These are phyloP conservation scores for Epichloe festucae DNA, from an alignment of 2,329 filamentous ascomycete genomes.

Conservation along the genomic window DNA sequence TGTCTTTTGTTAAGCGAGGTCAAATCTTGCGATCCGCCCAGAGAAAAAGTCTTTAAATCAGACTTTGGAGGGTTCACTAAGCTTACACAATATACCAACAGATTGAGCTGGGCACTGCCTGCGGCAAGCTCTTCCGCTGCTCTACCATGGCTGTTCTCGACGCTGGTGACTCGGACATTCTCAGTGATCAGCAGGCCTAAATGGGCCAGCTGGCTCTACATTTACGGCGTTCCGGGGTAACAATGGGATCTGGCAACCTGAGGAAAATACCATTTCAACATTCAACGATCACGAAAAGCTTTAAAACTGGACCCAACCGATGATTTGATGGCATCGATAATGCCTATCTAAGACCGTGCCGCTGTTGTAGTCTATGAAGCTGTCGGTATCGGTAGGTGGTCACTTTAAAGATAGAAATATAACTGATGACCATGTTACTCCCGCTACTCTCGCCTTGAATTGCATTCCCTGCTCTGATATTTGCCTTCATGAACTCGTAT, in stretches of 20 bases:
- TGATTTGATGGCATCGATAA: conserved; percentile 4
- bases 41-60: conserved; percentile 74
- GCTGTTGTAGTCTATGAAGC: background rate
- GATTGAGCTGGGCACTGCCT: conserved; percentile 97
- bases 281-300: conserved; percentile 16
- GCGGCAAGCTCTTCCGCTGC: conserved; percentile 98
- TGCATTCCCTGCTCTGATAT: background rate
- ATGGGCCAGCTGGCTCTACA: conserved; percentile 11
- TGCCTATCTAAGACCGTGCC: conserved; percentile 13
- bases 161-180: conserved; percentile 96
- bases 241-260: conserved; percentile 19
- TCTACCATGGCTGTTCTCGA: conserved; percentile 95
- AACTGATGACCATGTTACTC: conserved; percentile 9
- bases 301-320: conserved; percentile 8
- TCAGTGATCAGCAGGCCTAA: conserved; percentile 62
- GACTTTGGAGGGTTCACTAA: conserved; percentile 77
- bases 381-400: conserved; percentile 3
- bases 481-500: background rate
- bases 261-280: conserved; percentile 23
- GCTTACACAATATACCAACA: conserved; percentile 46
- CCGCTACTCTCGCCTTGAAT: background rate
- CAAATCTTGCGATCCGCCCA: conserved; percentile 47
- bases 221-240: conserved; percentile 33
- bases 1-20: conserved; percentile 9
- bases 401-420: conserved; percentile 10